These are phyloP conservation scores for Vitis hybrid DNA, from an alignment of 177 flowering plant species.

Conservation along the genomic window DNA sequence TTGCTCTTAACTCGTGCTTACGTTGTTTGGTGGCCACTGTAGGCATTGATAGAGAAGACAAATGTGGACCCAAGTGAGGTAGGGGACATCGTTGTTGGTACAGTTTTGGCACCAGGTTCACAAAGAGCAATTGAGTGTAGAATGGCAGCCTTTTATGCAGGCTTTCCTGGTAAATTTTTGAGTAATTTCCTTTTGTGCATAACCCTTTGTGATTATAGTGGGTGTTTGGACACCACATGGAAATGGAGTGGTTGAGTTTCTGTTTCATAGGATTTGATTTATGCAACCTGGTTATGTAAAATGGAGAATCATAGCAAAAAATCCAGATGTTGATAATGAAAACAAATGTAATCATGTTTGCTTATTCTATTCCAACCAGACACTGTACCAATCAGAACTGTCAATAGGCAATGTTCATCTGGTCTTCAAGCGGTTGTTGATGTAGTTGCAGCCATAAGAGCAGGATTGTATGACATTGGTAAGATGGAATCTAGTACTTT, in stretches of 20 bases:
- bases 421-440: conserved; percentile 81
- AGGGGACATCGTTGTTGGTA: conserved; percentile 78
- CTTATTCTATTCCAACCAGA: conserved; percentile 32
- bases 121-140: conserved; percentile 60
- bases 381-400: conserved; percentile 67
- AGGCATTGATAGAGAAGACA: conserved; percentile 67
- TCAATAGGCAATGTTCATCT: conserved; percentile 78
- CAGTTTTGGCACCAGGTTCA: conserved; percentile 71
- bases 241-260: background rate
- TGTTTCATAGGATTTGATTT: background rate
- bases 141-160: conserved; percentile 77
- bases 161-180: conserved; percentile 59
- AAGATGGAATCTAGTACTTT: background rate
- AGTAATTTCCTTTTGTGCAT: background rate
- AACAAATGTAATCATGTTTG: background rate
- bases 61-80: conserved; percentile 56
- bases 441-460: conserved; percentile 64
- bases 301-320: background rate
- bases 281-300: no score
- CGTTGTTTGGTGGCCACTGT: background rate
- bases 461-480: conserved; percentile 79
- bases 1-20: background rate
- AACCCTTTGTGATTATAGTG: background rate
- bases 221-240: background rate
- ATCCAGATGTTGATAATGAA: no score